Evolutionary conservation across 805 yeast species (phyloP).

Genomic region (Sugiyamaella smithiae): DNA sequence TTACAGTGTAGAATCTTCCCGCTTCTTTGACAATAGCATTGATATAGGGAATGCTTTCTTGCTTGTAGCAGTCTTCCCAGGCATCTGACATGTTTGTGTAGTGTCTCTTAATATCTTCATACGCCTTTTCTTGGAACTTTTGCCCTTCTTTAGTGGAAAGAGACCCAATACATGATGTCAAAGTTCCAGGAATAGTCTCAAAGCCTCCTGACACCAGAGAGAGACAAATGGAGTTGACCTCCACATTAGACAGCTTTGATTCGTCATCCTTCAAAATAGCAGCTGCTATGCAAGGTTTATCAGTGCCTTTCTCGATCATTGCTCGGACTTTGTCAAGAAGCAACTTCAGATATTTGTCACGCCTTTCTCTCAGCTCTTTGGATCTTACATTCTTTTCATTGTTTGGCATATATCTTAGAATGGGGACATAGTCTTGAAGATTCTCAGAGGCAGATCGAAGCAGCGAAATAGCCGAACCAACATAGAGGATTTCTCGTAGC

Average conservation of each 20-base stretch:
- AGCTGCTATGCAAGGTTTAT: constrained; percentile 36
- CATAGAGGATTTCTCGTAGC: constrained; percentile 32
- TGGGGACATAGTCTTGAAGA: constrained; percentile 39
- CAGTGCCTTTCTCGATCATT: constrained; percentile 31
- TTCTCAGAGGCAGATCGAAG: constrained; percentile 39
- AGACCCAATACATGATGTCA: constrained; percentile 60
- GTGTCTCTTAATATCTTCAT: constrained; percentile 38
- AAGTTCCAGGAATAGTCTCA: constrained; percentile 65
- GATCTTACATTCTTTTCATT: constrained; percentile 32
- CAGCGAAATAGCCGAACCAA: constrained; percentile 35
- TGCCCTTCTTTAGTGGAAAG: constrained; percentile 42
- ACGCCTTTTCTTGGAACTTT: constrained; percentile 47
- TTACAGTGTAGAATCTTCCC: constrained; percentile 58
- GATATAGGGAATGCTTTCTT: constrained; percentile 46
- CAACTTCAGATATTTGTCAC: constrained; percentile 34
- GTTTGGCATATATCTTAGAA: constrained; percentile 35
- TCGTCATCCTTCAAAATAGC: constrained; percentile 34
- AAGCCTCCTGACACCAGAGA: constrained; percentile 78
- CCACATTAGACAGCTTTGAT: constrained; percentile 33
- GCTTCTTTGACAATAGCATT: constrained; percentile 64
- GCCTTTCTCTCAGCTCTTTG: constrained; percentile 29
- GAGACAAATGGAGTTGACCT: constrained; percentile 57
- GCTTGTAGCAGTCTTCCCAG: constrained; percentile 27
- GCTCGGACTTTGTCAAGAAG: constrained; percentile 33
- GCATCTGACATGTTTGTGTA: constrained; percentile 32